Conservation (phyloP, 371 early-diverging fungal species). For the Apophysomyces sp. region DNA sequence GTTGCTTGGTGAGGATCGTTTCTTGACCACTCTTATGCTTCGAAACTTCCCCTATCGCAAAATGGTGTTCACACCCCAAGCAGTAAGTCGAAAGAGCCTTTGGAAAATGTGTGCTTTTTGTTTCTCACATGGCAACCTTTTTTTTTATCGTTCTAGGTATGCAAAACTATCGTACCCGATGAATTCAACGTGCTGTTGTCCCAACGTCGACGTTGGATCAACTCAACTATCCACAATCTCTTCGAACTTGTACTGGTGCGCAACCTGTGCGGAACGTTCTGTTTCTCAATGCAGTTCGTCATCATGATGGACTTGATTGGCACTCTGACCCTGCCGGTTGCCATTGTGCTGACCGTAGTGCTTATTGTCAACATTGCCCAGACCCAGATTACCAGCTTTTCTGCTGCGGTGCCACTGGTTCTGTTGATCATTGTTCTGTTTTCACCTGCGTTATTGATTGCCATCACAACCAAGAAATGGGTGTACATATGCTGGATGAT, state of each 20-base stretch:
- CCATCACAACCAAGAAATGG: slow-evolving; percentile 83
- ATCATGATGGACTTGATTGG: slow-evolving; percentile 85
- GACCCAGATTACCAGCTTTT: slow-evolving; percentile 30
- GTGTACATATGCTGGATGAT: slow-evolving; percentile 87
- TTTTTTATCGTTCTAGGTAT: slow-evolving; percentile 31
- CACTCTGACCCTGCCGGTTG: slow-evolving; percentile 78
- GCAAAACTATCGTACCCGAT: slow-evolving; percentile 82
- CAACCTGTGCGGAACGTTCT: slow-evolving; percentile 84
- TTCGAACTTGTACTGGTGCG: slow-evolving; percentile 81
- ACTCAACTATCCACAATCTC: slow-evolving; percentile 86
- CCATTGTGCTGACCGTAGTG: slow-evolving; percentile 68
- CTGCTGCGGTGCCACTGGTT: slow-evolving; percentile 65
- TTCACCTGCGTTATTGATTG: slow-evolving; percentile 82
- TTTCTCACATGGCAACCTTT: neutral
- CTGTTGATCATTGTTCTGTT: slow-evolving; percentile 70
- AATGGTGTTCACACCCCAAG: slow-evolving; percentile 90
- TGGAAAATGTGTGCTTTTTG: too few relatives aligned
- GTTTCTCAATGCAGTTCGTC: slow-evolving; percentile 89
- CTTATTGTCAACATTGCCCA: slow-evolving; percentile 43
- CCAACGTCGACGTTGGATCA: slow-evolving; percentile 90
- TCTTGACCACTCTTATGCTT: slow-evolving; percentile 92
- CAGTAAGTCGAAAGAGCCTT: too few relatives aligned
- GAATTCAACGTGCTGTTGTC: slow-evolving; percentile 76
- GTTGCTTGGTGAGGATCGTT: slow-evolving; percentile 94
- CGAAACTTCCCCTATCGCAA: slow-evolving; percentile 88